Evolutionary conservation across 257 asterid genomes (phyloP).

Genomic region (Solanum phureja): DNA sequence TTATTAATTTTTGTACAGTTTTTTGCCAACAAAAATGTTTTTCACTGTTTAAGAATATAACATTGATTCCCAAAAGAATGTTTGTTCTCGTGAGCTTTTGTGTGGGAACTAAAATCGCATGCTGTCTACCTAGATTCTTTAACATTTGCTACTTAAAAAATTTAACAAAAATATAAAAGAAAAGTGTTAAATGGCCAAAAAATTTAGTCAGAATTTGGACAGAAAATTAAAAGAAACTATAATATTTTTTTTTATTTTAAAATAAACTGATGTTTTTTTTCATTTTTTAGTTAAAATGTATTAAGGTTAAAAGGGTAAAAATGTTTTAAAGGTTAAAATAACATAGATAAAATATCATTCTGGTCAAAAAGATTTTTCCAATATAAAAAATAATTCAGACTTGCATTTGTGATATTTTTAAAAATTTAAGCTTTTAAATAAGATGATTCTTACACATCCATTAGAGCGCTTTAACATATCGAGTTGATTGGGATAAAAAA

Average conservation of each 20-base stretch:
- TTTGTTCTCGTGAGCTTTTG: background rate
- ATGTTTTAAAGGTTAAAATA: too few relatives aligned
- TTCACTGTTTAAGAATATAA: background rate
- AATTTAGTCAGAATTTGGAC: too few relatives aligned
- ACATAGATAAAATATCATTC: too few relatives aligned
- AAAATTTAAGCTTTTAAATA: background rate
- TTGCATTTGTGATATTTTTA: background rate
- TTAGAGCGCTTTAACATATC: too few relatives aligned
- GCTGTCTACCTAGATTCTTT: background rate
- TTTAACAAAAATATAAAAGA: background rate
- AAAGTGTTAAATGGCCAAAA: rapidly evolving
- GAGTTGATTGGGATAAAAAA: background rate
- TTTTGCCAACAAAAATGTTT: background rate
- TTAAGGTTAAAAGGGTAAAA: too few relatives aligned
- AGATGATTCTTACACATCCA: background rate
- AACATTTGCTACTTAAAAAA: background rate
- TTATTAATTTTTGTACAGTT: background rate
- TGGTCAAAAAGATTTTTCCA: too few relatives aligned
- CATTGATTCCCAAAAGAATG: conserved; percentile 1
- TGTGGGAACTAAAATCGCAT: background rate
- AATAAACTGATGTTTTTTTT: too few relatives aligned
- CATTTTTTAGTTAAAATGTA: too few relatives aligned
- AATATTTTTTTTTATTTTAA: too few relatives aligned
- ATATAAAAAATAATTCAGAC: background rate
- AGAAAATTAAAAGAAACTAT: too few relatives aligned